Evolutionary conservation across 371 early-diverging fungal genomes (phyloP).

Genomic region (Catenaria anguillulae): DNA sequence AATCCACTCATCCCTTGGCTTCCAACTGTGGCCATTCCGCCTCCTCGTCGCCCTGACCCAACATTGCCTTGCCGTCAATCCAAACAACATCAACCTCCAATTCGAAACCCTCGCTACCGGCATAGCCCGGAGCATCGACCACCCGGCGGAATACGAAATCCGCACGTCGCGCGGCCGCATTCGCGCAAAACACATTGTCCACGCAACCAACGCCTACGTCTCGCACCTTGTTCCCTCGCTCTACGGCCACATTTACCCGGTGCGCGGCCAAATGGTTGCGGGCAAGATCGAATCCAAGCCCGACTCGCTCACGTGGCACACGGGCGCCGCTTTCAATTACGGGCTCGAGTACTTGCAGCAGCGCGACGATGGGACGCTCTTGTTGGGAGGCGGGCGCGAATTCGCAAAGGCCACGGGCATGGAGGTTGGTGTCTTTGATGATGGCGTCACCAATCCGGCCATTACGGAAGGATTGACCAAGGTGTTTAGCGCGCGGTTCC

Average conservation of each 20-base stretch:
- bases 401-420: not conserved
- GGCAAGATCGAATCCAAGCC: not conserved
- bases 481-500: not conserved
- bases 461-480: not conserved
- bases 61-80: not conserved
- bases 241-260: not conserved
- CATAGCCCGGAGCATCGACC: not conserved
- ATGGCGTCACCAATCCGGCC: not conserved
- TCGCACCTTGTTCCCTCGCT: not conserved
- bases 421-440: not conserved
- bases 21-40: not conserved
- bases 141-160: not conserved
- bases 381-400: conserved; percentile 6
- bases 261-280: conserved; percentile 6
- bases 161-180: not conserved
- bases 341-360: conserved; percentile 6
- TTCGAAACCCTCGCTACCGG: not conserved
- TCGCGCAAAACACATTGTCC: not conserved
- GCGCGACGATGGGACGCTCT: conserved; percentile 4
- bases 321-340: not conserved
- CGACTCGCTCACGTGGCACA: not conserved
- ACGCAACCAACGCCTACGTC: conserved; percentile 7
- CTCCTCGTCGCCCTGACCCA: not conserved
- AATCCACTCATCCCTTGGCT: not conserved
- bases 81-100: not conserved